Evolutionary conservation across 1,139 yeast species (phyloP), one percentile per base, ranked within the genome.

Genomic region (Spathaspora sp.): DNA sequence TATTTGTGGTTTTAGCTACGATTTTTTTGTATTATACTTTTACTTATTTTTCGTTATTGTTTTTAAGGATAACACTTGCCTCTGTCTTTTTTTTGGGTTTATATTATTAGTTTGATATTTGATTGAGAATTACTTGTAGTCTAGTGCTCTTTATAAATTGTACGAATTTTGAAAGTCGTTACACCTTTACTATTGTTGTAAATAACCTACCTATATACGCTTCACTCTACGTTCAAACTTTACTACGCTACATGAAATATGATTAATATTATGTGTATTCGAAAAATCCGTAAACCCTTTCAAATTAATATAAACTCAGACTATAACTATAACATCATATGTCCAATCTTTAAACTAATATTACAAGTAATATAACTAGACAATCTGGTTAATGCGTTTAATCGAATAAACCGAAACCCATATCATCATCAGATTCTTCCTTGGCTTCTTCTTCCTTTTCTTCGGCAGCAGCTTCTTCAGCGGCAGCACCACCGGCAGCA

Each of bases 331-430:
- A 39, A 38, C 26, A 38, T 17, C 23, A 38, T 34, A 38, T 39
- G 40, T 39, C 42, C 34, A 38, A 23, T 39, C 34, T 43, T 20
- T 38, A 29, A 24, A 31, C 44, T 42, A 42, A 47, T 37, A 40
- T 38, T 43, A 42, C 41, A 24, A 18, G 44, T 42, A 42, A 29
- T 42, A 42, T 36, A 27, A 42, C 39, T 15, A 20, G 26, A n/a
- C 26, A 38, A 16, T 36, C 18, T 26, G 26, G 38, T 37, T 37
- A 36, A n/a, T 38, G 23, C 40, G 59, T 61, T 73, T 84, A 85
- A 78, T 85, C 90, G 79, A 84, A 84, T 74, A 84, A 81, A 77
- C 90, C 90, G 85, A 84, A 82, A 62, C 89, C 90, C 90, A 84
- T 84, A 75, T 83, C 89, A 61, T 79, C 84, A 65, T 82, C 86